Percentiles rank a stretch among this genome's conserved stretches.
phyloP scores from a whole-genome alignment of 306 rosid species.

The Cucumis cinereus region DNA sequence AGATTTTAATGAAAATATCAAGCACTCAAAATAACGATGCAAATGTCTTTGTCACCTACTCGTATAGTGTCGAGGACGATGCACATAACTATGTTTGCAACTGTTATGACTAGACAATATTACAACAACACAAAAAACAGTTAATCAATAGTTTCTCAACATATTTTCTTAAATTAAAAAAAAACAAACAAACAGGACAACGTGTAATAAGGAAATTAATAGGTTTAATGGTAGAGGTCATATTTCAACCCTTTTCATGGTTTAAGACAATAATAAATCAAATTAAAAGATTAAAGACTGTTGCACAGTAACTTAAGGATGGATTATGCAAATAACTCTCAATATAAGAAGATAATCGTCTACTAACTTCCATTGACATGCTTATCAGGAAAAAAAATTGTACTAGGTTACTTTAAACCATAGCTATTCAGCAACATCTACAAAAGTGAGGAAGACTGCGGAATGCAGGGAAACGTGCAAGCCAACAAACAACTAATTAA shows the following conservation, averaged over 20 bases:
- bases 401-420: not conserved
- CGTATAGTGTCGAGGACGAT: not conserved
- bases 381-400: not conserved
- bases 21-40: conserved; percentile 1
- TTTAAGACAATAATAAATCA: not conserved
- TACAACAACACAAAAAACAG: too few relatives aligned
- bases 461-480: not conserved
- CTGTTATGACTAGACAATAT: too few relatives aligned
- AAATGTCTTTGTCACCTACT: not conserved
- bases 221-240: too few relatives aligned
- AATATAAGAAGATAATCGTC: not conserved
- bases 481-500: not conserved
- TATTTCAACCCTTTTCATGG: not conserved
- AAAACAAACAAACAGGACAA: not conserved
- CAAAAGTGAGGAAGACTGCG: not conserved
- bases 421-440: not conserved
- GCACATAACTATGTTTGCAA: too few relatives aligned
- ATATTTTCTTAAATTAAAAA: too few relatives aligned
- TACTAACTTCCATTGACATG: not conserved
- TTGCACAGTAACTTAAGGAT: not conserved
- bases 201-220: not conserved
- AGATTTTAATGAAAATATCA: not conserved
- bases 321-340: not conserved
- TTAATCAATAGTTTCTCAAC: too few relatives aligned
- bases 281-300: not conserved